phyloP scores from a whole-genome alignment of 2,329 filamentous ascomycete genomes.

The Exophiala xenobiotica region DNA sequence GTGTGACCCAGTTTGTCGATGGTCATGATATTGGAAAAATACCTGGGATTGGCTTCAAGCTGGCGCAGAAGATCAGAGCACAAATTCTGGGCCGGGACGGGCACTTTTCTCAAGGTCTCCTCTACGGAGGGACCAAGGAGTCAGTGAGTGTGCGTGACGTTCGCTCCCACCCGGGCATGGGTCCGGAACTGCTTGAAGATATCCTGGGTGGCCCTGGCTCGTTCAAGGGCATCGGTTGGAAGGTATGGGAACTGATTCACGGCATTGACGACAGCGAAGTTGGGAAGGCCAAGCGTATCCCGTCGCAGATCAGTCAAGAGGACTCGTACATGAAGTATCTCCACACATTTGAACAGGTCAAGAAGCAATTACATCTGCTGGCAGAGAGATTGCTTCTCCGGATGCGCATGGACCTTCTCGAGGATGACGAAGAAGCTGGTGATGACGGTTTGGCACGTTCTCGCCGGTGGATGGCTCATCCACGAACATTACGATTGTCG shows the following conservation, averaged over 20 bases:
- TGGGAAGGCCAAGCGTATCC: conserved; percentile 67
- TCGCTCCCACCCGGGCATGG: conserved; percentile 62
- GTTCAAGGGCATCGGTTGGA: conserved; percentile 68
- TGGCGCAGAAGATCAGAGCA: conserved; percentile 65
- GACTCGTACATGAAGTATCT: conserved; percentile 76
- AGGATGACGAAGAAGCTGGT: conserved; percentile 45
- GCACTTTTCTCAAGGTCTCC: conserved; percentile 44
- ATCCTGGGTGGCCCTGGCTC: conserved; percentile 69
- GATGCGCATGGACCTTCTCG: conserved; percentile 74
- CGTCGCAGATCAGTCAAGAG: conserved; percentile 89
- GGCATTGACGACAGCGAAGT: conserved; percentile 77
- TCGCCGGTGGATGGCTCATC: conserved; percentile 70
- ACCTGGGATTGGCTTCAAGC: conserved; percentile 81
- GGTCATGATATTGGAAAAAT: conserved; percentile 73
- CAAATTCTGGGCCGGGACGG: conserved; percentile 54
- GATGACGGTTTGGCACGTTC: conserved; percentile 20
- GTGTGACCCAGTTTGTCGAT: conserved; percentile 70
- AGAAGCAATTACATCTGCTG: conserved; percentile 67
- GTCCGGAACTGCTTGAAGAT: conserved; percentile 63
- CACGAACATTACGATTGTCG: conserved; percentile 77
- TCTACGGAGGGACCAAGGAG: conserved; percentile 53
- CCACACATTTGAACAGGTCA: conserved; percentile 62
- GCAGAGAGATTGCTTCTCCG: conserved; percentile 69
- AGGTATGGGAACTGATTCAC: conserved; percentile 76
- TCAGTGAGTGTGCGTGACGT: conserved; percentile 65